Base-by-base conservation (phyloP, 441 rosid genomes). In the Viola pubescens region DNA sequence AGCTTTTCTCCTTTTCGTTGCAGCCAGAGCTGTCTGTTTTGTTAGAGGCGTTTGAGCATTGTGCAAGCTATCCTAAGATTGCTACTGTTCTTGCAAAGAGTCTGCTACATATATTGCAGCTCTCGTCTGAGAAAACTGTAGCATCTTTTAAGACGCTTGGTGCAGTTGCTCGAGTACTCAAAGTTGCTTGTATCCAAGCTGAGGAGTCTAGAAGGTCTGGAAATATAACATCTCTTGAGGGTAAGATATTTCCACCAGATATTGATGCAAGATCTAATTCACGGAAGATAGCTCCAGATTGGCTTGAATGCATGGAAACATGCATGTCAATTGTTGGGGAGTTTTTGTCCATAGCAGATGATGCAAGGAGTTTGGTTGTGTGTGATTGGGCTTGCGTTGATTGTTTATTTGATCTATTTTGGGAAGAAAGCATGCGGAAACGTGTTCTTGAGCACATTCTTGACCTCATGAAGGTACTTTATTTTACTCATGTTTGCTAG, bases 21-120 rank as follows among this genome's bases (percentile, higher is more conserved):
- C 91, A 94, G 99, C 97, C 95, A 50, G 95, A 87, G 67, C 55
- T 81, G 58, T 85, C 95, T 72, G 81, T 79, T 70, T 72, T 94
- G 42, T 59, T 94, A 79, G 95, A 88, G 73, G 89, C 99, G 67
- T 82, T 94, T 69, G 97, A 94, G 73, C 80, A 82, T 69, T 94
- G 82, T 79, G 85, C 86, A 56, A 85, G 82, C 66, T 81, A 81
- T 74, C 86, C 92, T 51, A 79, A 75, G 62, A 79, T 82, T 7
- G 88, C 89, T 14, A 63, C 56, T 55, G 71, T 83, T 75, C 80
- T 94, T 75, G 86, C 83, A 52, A 90, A 77, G 77, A 68, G 91
- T 60, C 81, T 94, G 65, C 82, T 82, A 68, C 83, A 76, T 47
- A 74, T 86, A 70, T 70, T 94, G 69, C 90, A 80, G 73, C 85